These are phyloP conservation scores for Ophiocordyceps robertsii DNA, from an alignment of 2,329 filamentous ascomycete species.

Conservation along the genomic window DNA sequence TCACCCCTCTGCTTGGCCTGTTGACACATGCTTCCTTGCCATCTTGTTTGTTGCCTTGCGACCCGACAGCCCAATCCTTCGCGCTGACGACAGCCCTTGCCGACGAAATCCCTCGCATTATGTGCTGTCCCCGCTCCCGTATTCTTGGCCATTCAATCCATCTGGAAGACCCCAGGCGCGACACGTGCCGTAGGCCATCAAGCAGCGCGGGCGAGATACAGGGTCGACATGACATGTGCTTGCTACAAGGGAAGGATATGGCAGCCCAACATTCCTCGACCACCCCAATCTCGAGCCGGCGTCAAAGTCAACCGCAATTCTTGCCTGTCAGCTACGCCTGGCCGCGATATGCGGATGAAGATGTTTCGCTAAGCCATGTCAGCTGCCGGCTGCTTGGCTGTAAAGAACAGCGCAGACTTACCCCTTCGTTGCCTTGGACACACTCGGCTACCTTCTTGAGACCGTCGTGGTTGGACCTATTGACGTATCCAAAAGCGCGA, in stretches of 20 bases:
- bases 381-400: conserved; percentile 6
- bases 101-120: neutral
- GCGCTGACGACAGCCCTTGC: neutral
- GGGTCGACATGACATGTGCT: neutral
- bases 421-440: conserved; percentile 80
- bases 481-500: conserved; percentile 72
- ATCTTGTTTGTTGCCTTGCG: neutral
- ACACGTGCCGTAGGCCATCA: no score
- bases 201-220: no score
- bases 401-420: conserved; percentile 35
- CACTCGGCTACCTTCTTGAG: conserved; percentile 78
- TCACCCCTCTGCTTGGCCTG: neutral
- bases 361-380: conserved; percentile 45
- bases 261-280: conserved; percentile 78
- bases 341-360: conserved; percentile 51
- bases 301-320: conserved; percentile 60
- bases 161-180: no score
- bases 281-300: conserved; percentile 76
- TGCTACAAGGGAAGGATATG: conserved; percentile 65
- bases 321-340: conserved; percentile 26
- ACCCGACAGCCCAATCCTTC: neutral
- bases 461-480: conserved; percentile 73
- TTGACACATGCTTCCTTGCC: neutral
- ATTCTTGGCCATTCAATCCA: no score
- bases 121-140: neutral